These are phyloP conservation scores for Dimocarpus longan DNA, from an alignment of 345 rosid species.

Conservation along the genomic window DNA sequence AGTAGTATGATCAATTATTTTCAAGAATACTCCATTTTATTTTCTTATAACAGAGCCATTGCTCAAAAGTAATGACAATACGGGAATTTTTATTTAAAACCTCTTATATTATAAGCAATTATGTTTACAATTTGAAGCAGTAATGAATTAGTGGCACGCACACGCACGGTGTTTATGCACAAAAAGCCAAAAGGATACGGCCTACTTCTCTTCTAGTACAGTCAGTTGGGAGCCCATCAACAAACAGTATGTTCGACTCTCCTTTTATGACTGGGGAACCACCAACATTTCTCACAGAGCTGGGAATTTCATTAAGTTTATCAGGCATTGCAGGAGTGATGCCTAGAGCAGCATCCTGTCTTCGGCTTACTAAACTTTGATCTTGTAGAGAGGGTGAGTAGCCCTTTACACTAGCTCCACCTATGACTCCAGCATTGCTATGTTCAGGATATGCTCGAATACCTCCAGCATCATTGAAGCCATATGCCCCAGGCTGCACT, in stretches of 20 bases:
- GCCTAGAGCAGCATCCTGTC: constrained; percentile 33
- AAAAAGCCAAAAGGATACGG: constrained; percentile 51
- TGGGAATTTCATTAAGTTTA: constrained; percentile 30
- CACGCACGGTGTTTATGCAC: not conserved
- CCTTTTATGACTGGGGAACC: constrained; percentile 16
- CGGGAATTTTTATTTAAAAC: not conserved
- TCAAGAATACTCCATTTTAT: not conserved
- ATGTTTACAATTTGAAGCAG: not conserved
- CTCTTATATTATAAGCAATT: constrained; percentile 1
- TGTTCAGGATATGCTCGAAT: constrained; percentile 31
- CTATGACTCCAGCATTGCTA: constrained; percentile 27
- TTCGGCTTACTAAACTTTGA: constrained; percentile 28
- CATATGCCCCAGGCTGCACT: constrained; percentile 31
- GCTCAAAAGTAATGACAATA: not conserved
- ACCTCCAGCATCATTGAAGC: constrained; percentile 28
- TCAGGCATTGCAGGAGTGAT: constrained; percentile 32
- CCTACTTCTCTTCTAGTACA: constrained; percentile 76
- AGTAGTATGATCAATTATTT: not conserved
- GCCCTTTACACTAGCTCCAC: constrained; percentile 32
- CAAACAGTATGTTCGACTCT: constrained; percentile 54
- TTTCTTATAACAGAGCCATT: not conserved
- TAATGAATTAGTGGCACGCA: not conserved
- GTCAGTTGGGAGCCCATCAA: constrained; percentile 62
- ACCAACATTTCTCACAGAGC: constrained; percentile 34
- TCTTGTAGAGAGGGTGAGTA: constrained; percentile 39